Conservation (phyloP, 2,329 filamentous ascomycete species). For the Lomentospora prolificans region DNA sequence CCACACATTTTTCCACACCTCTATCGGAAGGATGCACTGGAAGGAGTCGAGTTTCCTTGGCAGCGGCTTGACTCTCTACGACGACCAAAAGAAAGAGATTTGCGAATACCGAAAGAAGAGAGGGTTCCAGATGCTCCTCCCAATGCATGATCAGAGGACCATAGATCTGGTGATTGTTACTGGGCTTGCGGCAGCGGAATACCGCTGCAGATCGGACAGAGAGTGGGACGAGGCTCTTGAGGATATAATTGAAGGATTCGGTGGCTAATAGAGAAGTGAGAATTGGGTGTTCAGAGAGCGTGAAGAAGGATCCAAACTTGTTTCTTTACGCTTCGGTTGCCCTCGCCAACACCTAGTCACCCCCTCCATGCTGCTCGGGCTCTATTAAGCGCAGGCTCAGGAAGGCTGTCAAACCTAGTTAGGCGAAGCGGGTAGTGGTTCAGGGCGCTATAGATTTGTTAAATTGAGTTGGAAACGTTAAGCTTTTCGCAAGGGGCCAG, state of each 20-base stretch:
- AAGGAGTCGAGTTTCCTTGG: slow-evolving; percentile 4
- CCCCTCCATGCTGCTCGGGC: no score
- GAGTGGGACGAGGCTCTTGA: slow-evolving; percentile 8
- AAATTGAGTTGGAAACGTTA: no score
- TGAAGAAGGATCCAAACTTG: no score
- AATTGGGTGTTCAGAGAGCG: not conserved
- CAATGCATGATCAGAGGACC: slow-evolving; percentile 9
- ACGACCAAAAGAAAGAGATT: slow-evolving; percentile 3
- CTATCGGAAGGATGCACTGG: slow-evolving; percentile 11
- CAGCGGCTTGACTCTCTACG: slow-evolving; percentile 10
- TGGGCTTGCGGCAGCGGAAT: slow-evolving; percentile 11
- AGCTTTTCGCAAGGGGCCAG: no score
- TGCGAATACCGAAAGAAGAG: not conserved
- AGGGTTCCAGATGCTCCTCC: slow-evolving; percentile 10
- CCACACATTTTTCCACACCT: slow-evolving; percentile 10
- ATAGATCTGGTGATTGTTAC: slow-evolving; percentile 11
- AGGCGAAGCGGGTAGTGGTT: no score
- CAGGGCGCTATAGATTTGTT: no score
- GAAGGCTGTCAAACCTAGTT: no score
- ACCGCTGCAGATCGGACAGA: slow-evolving; percentile 10
- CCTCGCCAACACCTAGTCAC: no score
- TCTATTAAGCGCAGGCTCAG: no score
- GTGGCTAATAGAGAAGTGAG: not conserved
- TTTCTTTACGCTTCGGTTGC: no score
- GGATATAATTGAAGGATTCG: not conserved